These are phyloP conservation scores for Hirschfeldia incana DNA, from an alignment of 345 rosid species.

Conservation along the genomic window DNA sequence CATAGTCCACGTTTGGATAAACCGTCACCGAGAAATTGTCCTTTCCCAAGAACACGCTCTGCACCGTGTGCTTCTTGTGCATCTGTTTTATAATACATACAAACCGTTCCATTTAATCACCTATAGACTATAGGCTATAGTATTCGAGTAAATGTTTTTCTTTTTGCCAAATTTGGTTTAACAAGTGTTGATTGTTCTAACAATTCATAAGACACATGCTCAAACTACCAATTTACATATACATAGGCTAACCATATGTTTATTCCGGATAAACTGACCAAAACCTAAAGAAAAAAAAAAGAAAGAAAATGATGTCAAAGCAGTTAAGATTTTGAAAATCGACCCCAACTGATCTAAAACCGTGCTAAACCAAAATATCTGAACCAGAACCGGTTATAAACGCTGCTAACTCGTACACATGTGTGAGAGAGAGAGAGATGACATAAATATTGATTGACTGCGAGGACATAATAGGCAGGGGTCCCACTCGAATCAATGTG, in stretches of 20 bases:
- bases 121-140: background rate
- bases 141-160: background rate
- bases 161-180: background rate
- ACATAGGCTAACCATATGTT: background rate
- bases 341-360: background rate
- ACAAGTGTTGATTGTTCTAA: background rate
- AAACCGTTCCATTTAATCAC: background rate
- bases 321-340: background rate
- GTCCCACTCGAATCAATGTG: background rate
- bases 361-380: background rate
- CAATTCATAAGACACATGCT: background rate
- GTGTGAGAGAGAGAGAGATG: background rate
- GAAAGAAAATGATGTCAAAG: background rate
- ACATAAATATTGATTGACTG: background rate
- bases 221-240: background rate
- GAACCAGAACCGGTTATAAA: background rate
- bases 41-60: slow-evolving; percentile 44
- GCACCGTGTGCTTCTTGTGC: slow-evolving; percentile 45
- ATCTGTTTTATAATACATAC: slow-evolving; percentile 33
- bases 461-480: background rate
- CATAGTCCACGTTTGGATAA: slow-evolving; percentile 46
- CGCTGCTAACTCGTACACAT: background rate
- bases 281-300: background rate
- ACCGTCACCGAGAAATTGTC: slow-evolving; percentile 48
- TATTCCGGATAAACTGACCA: background rate